Evolutionary conservation across 108 stramenopile species (phyloP), one percentile per base, ranked within the genome.

Genomic region (Pseudonitzschia delicatissima): DNA sequence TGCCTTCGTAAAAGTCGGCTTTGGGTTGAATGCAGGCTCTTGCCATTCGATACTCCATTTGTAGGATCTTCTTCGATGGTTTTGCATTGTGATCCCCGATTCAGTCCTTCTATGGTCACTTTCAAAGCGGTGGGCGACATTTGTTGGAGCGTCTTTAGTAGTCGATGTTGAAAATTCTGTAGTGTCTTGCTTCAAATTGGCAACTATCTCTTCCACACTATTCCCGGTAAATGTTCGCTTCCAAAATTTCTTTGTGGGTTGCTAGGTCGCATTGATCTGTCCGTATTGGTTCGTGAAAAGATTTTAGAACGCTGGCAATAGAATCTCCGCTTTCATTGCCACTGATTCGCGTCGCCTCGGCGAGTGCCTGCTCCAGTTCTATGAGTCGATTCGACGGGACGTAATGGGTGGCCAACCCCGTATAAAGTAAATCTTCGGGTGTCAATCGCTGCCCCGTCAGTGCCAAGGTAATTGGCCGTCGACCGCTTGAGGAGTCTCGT

Each of bases 361-460:
- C 66, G 29, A 95, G 51, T 0, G 83, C 83, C 13, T 37, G 31
- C 39, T 79, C 71, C 51, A 95, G 63, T 23, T 86, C 82, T 5
- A 68, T 73, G 58, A 92, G 61, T 20, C 65, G 29, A 11, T 92
- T 75, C 25, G 88, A 87, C 7, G 88, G 79, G 17, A 98, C 79
- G 65, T 89, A 95, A 75, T 99, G 98, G 5, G 98, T 99, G 2
- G 98, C 97, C 34, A 99, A 75, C 8, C 96, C 96, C 5, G 92
- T 73, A 65, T 89, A 84, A 1, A 99, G 29, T 49, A 96, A 72
- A 77, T 98, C 98, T 3, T 71, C 63, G 1, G 89, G 89, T 34
- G 66, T 66, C 49, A 98, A 66, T 37, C 95, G 89, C 17, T 77
- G 72, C 12, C 99, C 99, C 5, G 95, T 97, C 57, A 99, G 76